Conservation (phyloP, 2,329 filamentous ascomycete genomes). For the Gaeumannomyces sp. region DNA sequence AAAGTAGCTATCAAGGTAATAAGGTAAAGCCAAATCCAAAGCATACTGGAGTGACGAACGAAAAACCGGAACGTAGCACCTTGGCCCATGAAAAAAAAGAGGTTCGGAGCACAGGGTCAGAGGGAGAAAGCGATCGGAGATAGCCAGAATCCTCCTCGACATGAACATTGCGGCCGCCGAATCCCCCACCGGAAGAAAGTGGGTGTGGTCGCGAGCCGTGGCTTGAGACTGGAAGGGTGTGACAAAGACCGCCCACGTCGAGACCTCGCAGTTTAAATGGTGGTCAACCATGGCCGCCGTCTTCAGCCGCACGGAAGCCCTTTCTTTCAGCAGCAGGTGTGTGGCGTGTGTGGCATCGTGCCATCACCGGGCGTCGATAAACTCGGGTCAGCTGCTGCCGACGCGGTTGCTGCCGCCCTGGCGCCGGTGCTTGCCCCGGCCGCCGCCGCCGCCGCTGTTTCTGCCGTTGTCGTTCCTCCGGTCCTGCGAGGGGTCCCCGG, state of each 20-base stretch:
- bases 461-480: not conserved
- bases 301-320: too few species aligned
- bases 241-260: too few species aligned
- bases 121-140: not conserved
- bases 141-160: not conserved
- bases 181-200: not conserved
- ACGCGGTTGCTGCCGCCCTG: not conserved
- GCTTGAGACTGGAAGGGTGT: not conserved
- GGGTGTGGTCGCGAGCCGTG: not conserved
- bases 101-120: not conserved
- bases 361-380: too few species aligned
- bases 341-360: too few species aligned
- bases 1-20: not conserved
- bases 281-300: not conserved
- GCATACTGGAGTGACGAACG: not conserved
- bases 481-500: not conserved
- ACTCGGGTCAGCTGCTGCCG: not conserved
- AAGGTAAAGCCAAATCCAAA: not conserved
- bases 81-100: not conserved
- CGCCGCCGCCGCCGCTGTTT: not conserved
- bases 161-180: not conserved
- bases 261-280: too few species aligned
- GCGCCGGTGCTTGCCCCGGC: not conserved
- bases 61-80: not conserved
- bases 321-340: too few species aligned